These are phyloP conservation scores for Eutrema salsugineum DNA, from an alignment of 441 rosid genomes.

Conservation along the genomic window DNA sequence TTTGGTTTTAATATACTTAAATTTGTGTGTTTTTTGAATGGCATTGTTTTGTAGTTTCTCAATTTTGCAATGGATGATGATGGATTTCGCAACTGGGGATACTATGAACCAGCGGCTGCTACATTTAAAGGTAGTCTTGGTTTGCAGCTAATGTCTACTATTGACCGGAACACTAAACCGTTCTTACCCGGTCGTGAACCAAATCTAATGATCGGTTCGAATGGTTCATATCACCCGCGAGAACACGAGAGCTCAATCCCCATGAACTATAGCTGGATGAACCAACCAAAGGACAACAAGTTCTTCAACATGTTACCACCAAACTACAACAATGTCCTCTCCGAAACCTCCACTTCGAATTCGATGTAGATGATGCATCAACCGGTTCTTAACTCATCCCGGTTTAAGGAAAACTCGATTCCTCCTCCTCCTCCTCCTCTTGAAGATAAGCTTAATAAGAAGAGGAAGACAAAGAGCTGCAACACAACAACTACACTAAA, in stretches of 20 bases:
- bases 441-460: conserved; percentile 45
- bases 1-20: not conserved
- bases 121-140: conserved; percentile 58
- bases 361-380: conserved; percentile 53
- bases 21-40: not conserved
- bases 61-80: conserved; percentile 70
- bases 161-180: conserved; percentile 63
- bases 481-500: conserved; percentile 37
- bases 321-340: conserved; percentile 36
- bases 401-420: conserved; percentile 49
- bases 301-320: conserved; percentile 57
- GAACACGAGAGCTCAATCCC: conserved; percentile 55
- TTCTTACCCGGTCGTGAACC: conserved; percentile 60
- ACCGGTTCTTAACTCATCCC: conserved; percentile 37
- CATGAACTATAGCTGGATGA: conserved; percentile 62
- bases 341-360: conserved; percentile 54
- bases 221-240: conserved; percentile 53
- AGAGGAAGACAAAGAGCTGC: conserved; percentile 48
- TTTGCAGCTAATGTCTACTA: conserved; percentile 71
- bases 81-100: conserved; percentile 77
- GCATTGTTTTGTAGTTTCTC: conserved; percentile 12
- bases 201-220: conserved; percentile 43
- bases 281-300: conserved; percentile 65
- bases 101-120: conserved; percentile 50
- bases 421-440: conserved; percentile 24